Conservation (phyloP, 352 stramenopile species). For the Globisporangium lucens region DNA sequence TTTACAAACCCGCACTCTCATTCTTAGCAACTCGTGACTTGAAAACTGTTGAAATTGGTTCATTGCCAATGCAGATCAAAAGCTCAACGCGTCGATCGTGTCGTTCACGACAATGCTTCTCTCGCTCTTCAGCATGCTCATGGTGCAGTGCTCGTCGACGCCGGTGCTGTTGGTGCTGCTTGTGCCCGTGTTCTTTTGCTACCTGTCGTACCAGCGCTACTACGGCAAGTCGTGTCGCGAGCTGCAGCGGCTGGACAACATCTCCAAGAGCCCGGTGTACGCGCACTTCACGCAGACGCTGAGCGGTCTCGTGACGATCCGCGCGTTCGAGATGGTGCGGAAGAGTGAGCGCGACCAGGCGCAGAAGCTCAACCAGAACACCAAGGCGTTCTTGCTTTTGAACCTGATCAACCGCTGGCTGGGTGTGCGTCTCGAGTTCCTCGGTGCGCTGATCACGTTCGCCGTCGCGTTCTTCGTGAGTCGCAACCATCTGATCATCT, state of each 20-base stretch:
- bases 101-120: slow-evolving; percentile 47
- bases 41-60: not conserved
- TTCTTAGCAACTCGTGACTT: not conserved
- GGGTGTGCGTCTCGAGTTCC: slow-evolving; percentile 88
- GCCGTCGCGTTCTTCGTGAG: slow-evolving; percentile 89
- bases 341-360: slow-evolving; percentile 36
- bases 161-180: slow-evolving; percentile 52
- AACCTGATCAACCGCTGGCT: slow-evolving; percentile 95
- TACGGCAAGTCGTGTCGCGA: slow-evolving; percentile 71
- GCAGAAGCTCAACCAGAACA: slow-evolving; percentile 59
- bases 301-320: slow-evolving; percentile 66
- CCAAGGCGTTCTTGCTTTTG: slow-evolving; percentile 87
- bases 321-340: slow-evolving; percentile 53
- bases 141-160: slow-evolving; percentile 42
- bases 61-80: slow-evolving; percentile 37
- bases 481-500: slow-evolving; percentile 35
- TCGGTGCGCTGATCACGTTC: slow-evolving; percentile 88
- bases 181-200: slow-evolving; percentile 61
- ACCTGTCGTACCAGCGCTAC: slow-evolving; percentile 59
- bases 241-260: slow-evolving; percentile 58
- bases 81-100: slow-evolving; percentile 45
- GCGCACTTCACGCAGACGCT: slow-evolving; percentile 90
- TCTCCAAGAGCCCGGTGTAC: slow-evolving; percentile 88
- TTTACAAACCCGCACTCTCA: not conserved
- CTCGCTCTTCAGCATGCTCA: slow-evolving; percentile 49